These are phyloP conservation scores for Blastocystis sp. DNA, from an alignment of 352 stramenopile genomes.

Conservation along the genomic window DNA sequence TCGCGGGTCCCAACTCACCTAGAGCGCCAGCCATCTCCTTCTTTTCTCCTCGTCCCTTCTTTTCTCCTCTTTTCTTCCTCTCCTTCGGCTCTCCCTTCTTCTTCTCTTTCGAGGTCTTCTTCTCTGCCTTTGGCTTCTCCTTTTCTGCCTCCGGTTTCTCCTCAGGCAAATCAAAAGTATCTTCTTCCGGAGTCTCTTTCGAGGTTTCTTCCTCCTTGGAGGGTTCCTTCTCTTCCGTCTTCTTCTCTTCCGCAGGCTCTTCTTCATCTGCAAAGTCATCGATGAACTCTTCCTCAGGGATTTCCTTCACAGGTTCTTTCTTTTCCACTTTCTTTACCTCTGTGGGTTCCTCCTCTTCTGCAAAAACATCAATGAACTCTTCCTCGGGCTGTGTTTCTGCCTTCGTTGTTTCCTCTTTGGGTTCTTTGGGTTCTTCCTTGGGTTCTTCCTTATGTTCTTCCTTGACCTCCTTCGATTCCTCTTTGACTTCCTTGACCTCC, in stretches of 20 bases:
- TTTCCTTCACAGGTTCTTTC: not conserved
- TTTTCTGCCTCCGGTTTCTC: not conserved
- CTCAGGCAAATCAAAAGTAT: not conserved
- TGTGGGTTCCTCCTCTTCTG: not conserved
- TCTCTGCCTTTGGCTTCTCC: not conserved
- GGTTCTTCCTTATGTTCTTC: not conserved
- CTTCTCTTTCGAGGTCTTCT: not conserved
- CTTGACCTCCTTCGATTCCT: not conserved
- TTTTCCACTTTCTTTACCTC: not conserved
- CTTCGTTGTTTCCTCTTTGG: not conserved
- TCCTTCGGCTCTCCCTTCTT: not conserved
- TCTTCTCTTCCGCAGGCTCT: not conserved
- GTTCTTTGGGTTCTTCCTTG: not conserved
- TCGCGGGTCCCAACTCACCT: slow-evolving; percentile 1
- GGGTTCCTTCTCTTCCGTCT: not conserved
- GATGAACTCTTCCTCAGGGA: not conserved
- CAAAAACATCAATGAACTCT: not conserved
- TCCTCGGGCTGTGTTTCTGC: not conserved
- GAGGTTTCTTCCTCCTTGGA: not conserved
- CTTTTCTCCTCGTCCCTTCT: not conserved
- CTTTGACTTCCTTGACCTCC: not conserved
- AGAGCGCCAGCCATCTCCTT: not conserved
- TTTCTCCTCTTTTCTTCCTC: not conserved
- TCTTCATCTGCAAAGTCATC: not conserved
- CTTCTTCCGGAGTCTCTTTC: slow-evolving; percentile 14